Base-by-base conservation (phyloP, 2,329 filamentous ascomycete species). In the Aureobasidium vineae region DNA sequence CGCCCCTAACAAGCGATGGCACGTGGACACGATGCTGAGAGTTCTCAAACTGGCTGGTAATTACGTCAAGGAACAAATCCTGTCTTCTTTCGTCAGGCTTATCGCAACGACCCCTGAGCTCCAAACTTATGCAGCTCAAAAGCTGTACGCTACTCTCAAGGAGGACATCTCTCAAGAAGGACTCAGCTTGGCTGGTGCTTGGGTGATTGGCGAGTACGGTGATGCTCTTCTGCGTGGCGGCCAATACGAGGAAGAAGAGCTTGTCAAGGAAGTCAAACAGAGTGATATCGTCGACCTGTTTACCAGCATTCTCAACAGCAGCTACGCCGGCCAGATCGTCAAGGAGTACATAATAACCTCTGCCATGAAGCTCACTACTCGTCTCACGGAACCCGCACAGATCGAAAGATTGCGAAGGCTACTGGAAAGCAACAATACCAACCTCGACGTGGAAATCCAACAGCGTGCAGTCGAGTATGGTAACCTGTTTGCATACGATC, bases 121-220 rank as follows among this genome's bases (percentile, higher is more conserved):
- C 45, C 95, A 99, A 77, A 97, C 93, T 0, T 99, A 99, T 75
- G 93, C 92, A 0, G 94, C 94, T 5, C 95, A 97, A 75, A 99
- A 98, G 77, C 83, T 99, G 7, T 99, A 97, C 76, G 83, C 88
- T 23, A 90, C 90, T 68, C 81, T 99, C 65, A 97, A 95, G 77
- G 95, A 96, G 71, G 95, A 99, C 73, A 97, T 99, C 72, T 97
- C 94, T 1, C 95, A 99, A 76, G 96, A 99, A 78, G 96, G 92
- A 70, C 81, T 99, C 70, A 97, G 92, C 10, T 85, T 98, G 69
- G 92, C 94, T 59, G 95, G 91, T 43, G 90, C 95, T 7, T 99
- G 95, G 95, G 96, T 95, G 64, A 97, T 99, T 76, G 95, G 96
- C 74, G 95, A 99, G 79, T 99, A 93, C 74, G 94, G 92, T 15